These are phyloP conservation scores for Globisporangium alternatum DNA, from an alignment of 352 stramenopile species.

Conservation along the genomic window DNA sequence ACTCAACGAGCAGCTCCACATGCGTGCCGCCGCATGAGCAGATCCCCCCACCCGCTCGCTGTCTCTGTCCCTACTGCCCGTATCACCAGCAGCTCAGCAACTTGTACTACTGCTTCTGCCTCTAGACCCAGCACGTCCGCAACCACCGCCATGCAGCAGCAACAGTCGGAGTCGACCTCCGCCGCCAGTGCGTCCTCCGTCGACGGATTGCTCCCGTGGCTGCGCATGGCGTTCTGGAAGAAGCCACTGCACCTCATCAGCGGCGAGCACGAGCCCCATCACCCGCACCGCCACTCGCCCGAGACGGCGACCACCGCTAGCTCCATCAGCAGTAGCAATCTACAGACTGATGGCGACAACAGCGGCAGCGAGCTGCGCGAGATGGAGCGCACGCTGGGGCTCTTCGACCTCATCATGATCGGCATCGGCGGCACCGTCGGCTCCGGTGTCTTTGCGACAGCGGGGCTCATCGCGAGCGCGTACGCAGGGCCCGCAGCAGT, in stretches of 20 bases:
- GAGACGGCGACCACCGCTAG: not conserved
- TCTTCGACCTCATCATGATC: conserved; percentile 93
- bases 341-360: conserved; percentile 11
- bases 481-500: conserved; percentile 77
- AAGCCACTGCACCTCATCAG: conserved; percentile 58
- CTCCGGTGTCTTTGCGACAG: conserved; percentile 90
- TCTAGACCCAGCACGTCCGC: not conserved
- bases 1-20: conserved; percentile 6
- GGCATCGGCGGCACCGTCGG: conserved; percentile 94
- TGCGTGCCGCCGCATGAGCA: conserved; percentile 12
- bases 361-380: conserved; percentile 7
- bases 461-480: conserved; percentile 58
- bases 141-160: not conserved
- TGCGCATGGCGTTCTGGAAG: conserved; percentile 70
- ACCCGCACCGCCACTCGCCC: conserved; percentile 17
- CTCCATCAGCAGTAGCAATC: conserved; percentile 16
- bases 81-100: not conserved
- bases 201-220: conserved; percentile 15
- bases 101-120: not conserved
- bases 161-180: not conserved
- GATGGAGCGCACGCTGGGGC: conserved; percentile 62
- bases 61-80: not conserved
- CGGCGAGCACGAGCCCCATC: conserved; percentile 14
- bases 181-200: not conserved
- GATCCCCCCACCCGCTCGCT: not conserved